Evolutionary conservation across 768 basidiomycete species (phyloP).

Genomic region (Tulasnella sp.): DNA sequence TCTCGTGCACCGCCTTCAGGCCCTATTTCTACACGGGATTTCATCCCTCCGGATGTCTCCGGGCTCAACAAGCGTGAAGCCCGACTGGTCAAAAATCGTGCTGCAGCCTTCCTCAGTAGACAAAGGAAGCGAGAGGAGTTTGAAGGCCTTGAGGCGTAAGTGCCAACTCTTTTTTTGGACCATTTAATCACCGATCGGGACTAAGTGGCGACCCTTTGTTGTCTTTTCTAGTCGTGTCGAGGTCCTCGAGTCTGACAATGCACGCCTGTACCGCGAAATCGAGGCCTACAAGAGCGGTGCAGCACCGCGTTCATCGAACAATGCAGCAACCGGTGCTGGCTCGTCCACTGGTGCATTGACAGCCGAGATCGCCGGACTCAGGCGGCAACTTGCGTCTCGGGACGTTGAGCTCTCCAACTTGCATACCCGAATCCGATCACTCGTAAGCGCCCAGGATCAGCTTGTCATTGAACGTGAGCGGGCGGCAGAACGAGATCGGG

Average conservation of each 20-base stretch:
- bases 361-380: constrained; percentile 2
- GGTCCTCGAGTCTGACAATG: constrained; percentile 77
- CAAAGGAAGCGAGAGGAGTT: constrained; percentile 90
- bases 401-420: constrained; percentile 8
- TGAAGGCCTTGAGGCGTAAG: constrained; percentile 82
- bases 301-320: neutral
- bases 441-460: neutral
- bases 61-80: constrained; percentile 87
- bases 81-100: constrained; percentile 83
- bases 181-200: neutral
- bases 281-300: neutral
- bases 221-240: constrained; percentile 54
- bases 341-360: constrained; percentile 26
- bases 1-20: constrained; percentile 36
- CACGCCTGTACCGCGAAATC: constrained; percentile 35
- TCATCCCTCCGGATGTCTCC: constrained; percentile 77
- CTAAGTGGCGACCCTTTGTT: constrained; percentile 6
- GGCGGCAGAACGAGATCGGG: constrained; percentile 2
- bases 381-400: constrained; percentile 1
- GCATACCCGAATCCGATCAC: constrained; percentile 1
- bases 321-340: constrained; percentile 15
- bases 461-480: constrained; percentile 2
- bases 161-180: constrained; percentile 23
- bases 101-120: constrained; percentile 82
- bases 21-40: constrained; percentile 61